A percentile compares a stretch with the other conserved stretches of the same genome.
These are phyloP conservation scores for Phaseolus coccineus DNA, from an alignment of 331 rosid genomes.

Conservation along the genomic window DNA sequence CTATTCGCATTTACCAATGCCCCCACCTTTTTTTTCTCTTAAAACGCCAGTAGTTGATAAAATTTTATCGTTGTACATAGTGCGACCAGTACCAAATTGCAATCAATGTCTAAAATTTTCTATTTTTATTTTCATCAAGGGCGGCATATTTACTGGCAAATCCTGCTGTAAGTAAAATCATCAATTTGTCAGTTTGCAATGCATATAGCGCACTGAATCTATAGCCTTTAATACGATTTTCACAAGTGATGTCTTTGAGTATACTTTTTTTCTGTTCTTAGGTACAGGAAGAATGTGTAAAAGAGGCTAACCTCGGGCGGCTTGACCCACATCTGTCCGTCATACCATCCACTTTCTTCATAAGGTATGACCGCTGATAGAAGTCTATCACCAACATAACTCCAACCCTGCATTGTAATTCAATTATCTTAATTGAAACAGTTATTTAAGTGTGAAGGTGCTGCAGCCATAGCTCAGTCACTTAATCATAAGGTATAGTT, in stretches of 20 bases:
- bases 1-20: background rate
- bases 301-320: conserved; percentile 87
- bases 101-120: background rate
- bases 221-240: conserved; percentile 15
- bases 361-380: conserved; percentile 97
- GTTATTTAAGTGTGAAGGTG: conserved; percentile 29
- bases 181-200: conserved; percentile 4
- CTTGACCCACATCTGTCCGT: conserved; percentile 99
- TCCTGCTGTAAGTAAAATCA: background rate
- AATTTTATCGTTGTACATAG: background rate
- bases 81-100: background rate
- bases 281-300: conserved; percentile 26
- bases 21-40: no score
- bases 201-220: background rate
- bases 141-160: background rate
- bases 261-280: conserved; percentile 25
- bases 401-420: conserved; percentile 81
- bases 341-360: conserved; percentile 99
- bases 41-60: background rate
- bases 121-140: background rate
- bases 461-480: conserved; percentile 18
- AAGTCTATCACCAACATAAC: conserved; percentile 96
- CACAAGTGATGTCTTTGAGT: conserved; percentile 8
- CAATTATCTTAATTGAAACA: conserved; percentile 25
- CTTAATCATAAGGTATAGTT: conserved; percentile 2